Percentiles rank a stretch among this genome's conserved stretches.
These are phyloP conservation scores for Trebouxia gelatinosa DNA, from an alignment of 163 green algal genomes.

Conservation along the genomic window DNA sequence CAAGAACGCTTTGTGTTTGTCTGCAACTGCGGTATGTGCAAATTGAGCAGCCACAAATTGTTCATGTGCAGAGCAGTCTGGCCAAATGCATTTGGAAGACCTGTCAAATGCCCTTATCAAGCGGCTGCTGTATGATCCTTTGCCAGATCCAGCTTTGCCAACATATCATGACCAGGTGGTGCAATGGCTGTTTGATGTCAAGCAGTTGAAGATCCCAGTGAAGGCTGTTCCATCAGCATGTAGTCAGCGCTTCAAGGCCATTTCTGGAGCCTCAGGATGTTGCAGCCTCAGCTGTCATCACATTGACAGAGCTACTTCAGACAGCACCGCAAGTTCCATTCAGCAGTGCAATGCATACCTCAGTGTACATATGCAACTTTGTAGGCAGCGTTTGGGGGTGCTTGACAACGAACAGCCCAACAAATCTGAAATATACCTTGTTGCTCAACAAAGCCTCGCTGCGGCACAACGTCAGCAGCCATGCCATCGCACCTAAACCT, in stretches of 20 bases:
- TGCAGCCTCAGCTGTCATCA: background rate
- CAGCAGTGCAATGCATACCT: background rate
- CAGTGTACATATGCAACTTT: background rate
- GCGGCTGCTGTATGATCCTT: background rate
- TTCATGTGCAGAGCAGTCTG: background rate
- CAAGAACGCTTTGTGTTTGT: too few relatives aligned
- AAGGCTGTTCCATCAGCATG: background rate
- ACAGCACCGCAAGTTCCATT: background rate
- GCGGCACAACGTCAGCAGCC: background rate
- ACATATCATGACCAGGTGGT: background rate
- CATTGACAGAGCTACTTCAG: background rate
- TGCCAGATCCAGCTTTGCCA: background rate
- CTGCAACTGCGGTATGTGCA: too few relatives aligned
- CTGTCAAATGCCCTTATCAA: background rate
- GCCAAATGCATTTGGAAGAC: background rate
- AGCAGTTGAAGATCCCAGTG: background rate
- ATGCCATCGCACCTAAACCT: background rate
- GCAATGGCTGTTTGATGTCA: background rate
- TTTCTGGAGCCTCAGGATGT: background rate
- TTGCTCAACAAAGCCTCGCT: background rate
- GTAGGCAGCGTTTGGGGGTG: background rate
- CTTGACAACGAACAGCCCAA: slow-evolving; percentile 1
- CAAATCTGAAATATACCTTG: background rate
- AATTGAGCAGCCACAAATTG: too few relatives aligned
- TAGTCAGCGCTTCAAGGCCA: background rate